Evolutionary conservation across 306 rosid genomes (phyloP), one percentile per base, ranked within the genome.

Genomic region (Quercus bicolor): DNA sequence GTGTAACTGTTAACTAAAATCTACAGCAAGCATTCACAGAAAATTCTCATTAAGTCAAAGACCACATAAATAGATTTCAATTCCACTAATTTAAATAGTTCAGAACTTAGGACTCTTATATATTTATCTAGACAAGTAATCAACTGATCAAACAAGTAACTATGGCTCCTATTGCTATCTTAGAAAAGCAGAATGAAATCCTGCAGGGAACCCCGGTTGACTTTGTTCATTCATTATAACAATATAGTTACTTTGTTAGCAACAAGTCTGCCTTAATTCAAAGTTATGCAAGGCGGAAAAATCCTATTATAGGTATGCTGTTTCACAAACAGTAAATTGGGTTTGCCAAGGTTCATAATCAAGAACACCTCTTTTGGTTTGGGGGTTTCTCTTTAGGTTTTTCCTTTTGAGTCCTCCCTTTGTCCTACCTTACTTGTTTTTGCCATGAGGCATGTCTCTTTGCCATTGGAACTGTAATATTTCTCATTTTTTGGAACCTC

Each of bases 381-480:
- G 53, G 84, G 53, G 79, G 84, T 75, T 79, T 83, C 81, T 53
- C 91, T 29, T 61, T 78, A 80, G 97, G 97, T 93, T 91, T 91
- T 84, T 90, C 95, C 92, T 86, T 53, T 8, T 82, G 91, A 79
- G 75, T 69, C 78, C 78, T 87, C 77, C 60, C 19, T 5, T 10
- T 83, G 68, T 65, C 88, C 87, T 91, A 81, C 86, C 73, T 82
- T 69, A 40, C 57, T 24, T 53, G 26, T 60, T 13, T 43, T 64
- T 3, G 37, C 75, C 34, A 2, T 10, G 87, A 83, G 88, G 84
- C 92, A 81, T 85, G 28, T 62, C 73, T 55, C 10, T 80, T 70
- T 60, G 75, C 78, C 71, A 56, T 60, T 73, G 81, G 86, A 56
- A 23, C 79, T 80, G 81, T 37, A 60, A 76, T 76, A 2, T 15